Conservation (phyloP, 106 monocot genomes). For the Phalaenopsis equestris region DNA sequence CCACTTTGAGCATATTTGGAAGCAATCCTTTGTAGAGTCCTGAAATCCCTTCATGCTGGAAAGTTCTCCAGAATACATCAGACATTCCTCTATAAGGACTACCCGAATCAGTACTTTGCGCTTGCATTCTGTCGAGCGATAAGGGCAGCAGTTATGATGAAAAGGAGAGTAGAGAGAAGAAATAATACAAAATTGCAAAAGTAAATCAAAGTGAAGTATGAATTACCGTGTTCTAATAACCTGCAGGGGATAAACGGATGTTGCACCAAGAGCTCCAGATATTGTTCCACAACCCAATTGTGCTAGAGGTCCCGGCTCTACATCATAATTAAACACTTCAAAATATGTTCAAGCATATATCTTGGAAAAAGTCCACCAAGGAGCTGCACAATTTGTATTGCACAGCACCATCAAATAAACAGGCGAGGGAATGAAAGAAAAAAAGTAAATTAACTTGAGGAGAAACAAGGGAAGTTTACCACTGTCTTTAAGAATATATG, state of each 20-base stretch:
- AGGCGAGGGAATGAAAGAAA: neutral
- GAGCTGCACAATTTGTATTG: neutral
- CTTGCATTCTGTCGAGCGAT: constrained; percentile 71
- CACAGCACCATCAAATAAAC: neutral
- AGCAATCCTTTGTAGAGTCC: constrained; percentile 95
- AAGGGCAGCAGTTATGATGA: neutral
- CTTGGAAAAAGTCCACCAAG: neutral
- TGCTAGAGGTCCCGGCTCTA: constrained; percentile 82
- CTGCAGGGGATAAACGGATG: constrained; percentile 95
- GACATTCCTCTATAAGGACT: constrained; percentile 66
- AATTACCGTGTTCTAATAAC: constrained; percentile 91
- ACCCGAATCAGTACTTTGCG: constrained; percentile 37
- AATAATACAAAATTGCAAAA: neutral
- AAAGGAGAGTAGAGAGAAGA: neutral
- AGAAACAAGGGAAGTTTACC: constrained; percentile 26
- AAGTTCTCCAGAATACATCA: constrained; percentile 77
- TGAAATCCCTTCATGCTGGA: constrained; percentile 54
- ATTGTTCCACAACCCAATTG: constrained; percentile 93
- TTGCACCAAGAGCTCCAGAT: constrained; percentile 87
- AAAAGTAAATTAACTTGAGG: neutral
- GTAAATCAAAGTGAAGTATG: neutral
- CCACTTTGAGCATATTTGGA: constrained; percentile 92
- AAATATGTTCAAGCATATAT: neutral
- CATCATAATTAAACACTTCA: constrained; percentile 3
- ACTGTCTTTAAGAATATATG: constrained; percentile 59